Evolutionary conservation across 2,329 filamentous ascomycete species (phyloP).

Genomic region (Diaporthe velutina): DNA sequence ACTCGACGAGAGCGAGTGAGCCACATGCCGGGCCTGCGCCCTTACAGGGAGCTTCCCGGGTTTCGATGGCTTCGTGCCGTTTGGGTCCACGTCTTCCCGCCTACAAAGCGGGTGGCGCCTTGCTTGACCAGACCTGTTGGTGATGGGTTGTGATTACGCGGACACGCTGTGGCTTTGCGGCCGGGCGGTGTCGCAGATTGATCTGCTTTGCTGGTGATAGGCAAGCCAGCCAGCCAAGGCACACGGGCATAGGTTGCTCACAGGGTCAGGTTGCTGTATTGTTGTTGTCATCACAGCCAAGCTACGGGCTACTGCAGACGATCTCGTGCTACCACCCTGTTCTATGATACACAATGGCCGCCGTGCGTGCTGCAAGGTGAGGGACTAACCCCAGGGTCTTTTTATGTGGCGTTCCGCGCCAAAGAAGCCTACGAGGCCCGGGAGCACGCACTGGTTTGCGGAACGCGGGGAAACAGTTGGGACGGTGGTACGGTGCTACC

Average conservation of each 20-base stretch:
- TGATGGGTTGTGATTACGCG: slow-evolving; percentile 4
- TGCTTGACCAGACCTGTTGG: background rate
- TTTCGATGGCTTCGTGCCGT: background rate
- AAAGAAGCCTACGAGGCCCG: background rate
- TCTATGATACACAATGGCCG: background rate
- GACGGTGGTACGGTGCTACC: slow-evolving; percentile 2
- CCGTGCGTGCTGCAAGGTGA: background rate
- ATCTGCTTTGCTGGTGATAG: background rate
- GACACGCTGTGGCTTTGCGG: slow-evolving; percentile 24
- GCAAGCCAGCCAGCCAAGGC: background rate
- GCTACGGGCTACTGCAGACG: slow-evolving; percentile 8
- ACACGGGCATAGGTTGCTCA: background rate
- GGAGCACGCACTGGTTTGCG: background rate
- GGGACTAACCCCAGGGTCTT: background rate
- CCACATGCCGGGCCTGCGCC: background rate
- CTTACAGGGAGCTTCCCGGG: slow-evolving; percentile 6
- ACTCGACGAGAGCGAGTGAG: background rate
- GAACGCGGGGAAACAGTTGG: slow-evolving; percentile 1
- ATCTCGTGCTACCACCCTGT: slow-evolving; percentile 17
- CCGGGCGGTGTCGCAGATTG: slow-evolving; percentile 12
- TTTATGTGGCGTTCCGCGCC: background rate
- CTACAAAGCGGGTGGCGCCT: background rate
- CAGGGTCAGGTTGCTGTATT: background rate
- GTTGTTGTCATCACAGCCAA: background rate
- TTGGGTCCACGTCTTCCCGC: background rate